Percentiles rank a stretch among this genome's conserved stretches.
Evolutionary conservation across 345 rosid species (phyloP).

Genomic region (Gossypium rotundifolium): DNA sequence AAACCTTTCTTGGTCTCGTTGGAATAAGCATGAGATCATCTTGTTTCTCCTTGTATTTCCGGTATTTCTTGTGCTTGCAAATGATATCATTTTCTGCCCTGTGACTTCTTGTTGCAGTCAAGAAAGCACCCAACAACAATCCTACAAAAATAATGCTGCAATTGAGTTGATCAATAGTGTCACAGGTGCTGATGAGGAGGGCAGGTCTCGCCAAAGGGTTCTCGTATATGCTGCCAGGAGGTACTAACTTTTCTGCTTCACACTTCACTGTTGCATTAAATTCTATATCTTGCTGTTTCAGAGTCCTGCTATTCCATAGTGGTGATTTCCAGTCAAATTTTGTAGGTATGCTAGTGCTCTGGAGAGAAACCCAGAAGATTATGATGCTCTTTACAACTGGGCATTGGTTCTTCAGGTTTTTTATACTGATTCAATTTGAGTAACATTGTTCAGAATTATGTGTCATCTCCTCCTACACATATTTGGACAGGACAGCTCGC

Average conservation of each 20-base stretch:
- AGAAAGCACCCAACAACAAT: conserved; percentile 49
- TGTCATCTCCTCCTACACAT: not conserved
- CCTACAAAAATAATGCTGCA: conserved; percentile 67
- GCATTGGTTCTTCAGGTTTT: conserved; percentile 97
- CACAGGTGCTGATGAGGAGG: conserved; percentile 84
- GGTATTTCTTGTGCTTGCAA: not conserved
- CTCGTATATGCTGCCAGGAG: conserved; percentile 95
- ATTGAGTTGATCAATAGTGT: conserved; percentile 88
- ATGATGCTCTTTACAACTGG: conserved; percentile 99
- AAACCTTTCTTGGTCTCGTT: too few species aligned
- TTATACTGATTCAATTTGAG: not conserved
- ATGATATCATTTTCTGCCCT: not conserved
- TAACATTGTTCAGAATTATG: not conserved
- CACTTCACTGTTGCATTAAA: not conserved
- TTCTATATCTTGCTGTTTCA: not conserved
- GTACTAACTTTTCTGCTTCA: conserved; percentile 26
- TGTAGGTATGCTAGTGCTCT: conserved; percentile 87
- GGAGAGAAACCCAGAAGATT: conserved; percentile 86
- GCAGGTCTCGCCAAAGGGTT: conserved; percentile 93
- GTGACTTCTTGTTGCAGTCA: conserved; percentile 40
- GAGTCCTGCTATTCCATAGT: conserved; percentile 2
- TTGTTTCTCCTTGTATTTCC: not conserved
- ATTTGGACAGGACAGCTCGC: not conserved
- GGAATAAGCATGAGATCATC: too few species aligned
- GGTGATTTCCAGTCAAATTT: conserved; percentile 16